Conservation (phyloP, 257 asterid species). For the Gynochthodes officinalis region DNA sequence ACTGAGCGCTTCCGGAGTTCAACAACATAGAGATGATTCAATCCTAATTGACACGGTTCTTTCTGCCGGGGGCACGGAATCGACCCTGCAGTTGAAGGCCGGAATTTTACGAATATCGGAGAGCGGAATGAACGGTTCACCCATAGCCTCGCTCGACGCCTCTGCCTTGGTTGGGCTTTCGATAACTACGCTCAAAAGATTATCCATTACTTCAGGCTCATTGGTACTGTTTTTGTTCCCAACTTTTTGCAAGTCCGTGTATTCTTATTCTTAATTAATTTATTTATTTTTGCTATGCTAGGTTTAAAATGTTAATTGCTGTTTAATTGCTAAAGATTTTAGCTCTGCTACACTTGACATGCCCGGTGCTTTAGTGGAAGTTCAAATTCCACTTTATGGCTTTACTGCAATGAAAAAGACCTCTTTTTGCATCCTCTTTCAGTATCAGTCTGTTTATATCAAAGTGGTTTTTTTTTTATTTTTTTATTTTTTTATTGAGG, state of each 20-base stretch:
- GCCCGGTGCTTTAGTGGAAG: no score
- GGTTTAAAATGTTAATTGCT: no score
- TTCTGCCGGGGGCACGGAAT: constrained; percentile 17
- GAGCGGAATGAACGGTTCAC: constrained; percentile 24
- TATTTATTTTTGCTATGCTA: not conserved
- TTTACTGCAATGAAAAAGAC: no score
- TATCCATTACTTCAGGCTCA: constrained; percentile 86
- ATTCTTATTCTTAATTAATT: no score
- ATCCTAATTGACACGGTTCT: constrained; percentile 10
- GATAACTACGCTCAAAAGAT: constrained; percentile 54
- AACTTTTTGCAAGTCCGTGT: not conserved
- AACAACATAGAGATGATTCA: constrained; percentile 13
- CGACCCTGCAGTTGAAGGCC: constrained; percentile 44
- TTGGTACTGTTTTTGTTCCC: constrained; percentile 41
- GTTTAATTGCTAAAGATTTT: no score
- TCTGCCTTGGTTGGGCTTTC: constrained; percentile 75
- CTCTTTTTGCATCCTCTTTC: not conserved
- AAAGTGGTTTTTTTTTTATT: not conserved
- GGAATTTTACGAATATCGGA: constrained; percentile 55
- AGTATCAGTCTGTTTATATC: not conserved
- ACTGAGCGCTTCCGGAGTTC: constrained; percentile 29
- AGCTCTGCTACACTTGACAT: no score
- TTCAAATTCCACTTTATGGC: no score
- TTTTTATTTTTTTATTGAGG: no score
- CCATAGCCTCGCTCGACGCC: constrained; percentile 33